Evolutionary conservation across 2,329 filamentous ascomycete genomes (phyloP), one percentile per base, ranked within the genome.

Genomic region (Botrytis paeoniae): DNA sequence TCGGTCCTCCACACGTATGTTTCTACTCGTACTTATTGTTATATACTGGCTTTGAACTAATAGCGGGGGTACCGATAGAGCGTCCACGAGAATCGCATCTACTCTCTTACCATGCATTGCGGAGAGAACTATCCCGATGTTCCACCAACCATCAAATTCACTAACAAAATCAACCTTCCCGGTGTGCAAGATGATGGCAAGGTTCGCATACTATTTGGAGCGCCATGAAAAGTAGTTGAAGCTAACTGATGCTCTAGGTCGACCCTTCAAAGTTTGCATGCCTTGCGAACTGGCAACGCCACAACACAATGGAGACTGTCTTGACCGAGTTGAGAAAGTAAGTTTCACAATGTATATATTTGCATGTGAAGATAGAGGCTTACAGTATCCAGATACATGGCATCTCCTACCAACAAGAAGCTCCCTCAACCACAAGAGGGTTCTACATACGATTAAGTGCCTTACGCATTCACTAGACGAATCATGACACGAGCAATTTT

Each of bases 61-160:
- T 22, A 54, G 22, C 3, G 14, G 22, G 25, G 20, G 25, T 41
- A 16, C 41, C 39, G 69, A 18, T 80, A 96, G 93, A 97, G 94
- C 83, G 94, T 92, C 75, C 95, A 98, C 82, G 96, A 99, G 87
- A 99, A 99, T 85, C 93, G 96, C 80, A 99, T 99, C 85, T 99
- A 99, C 87, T 97, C 94, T 78, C 89, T 99, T 80, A 97, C 95
- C 84, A 97, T 99, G 85, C 92, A 97, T 85, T 99, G 96, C 85
- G 95, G 94, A 75, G 87, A 90, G 66, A 86, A 93, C 73, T 99
- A 99, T 83, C 96, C 96, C 70, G 94, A 97, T 82, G 86, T 89
- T 75, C 96, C 96, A 63, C 96, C 96, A 0, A 90, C 92, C 69
- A 93, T 99, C 80, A 91, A 95, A 80, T 99, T 99, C 84, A 90